Evolutionary conservation across 768 basidiomycete genomes (phyloP).

Genomic region (Termitomyces heimii): DNA sequence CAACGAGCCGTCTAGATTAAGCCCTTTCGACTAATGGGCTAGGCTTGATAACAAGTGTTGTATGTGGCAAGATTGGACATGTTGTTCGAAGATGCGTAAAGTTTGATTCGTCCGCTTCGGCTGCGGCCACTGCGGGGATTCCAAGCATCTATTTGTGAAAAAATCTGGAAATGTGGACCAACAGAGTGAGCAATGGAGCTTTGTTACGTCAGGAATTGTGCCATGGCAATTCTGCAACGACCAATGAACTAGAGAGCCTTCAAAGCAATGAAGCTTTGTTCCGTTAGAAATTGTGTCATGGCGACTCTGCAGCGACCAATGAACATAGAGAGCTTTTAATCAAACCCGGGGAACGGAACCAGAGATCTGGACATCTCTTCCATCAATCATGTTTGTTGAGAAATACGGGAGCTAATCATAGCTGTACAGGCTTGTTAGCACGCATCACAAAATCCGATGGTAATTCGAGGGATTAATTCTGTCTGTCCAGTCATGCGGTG

Average conservation of each 20-base stretch:
- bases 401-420: background rate
- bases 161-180: too few species aligned
- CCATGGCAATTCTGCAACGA: background rate
- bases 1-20: background rate
- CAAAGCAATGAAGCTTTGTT: background rate
- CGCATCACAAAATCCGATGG: too few species aligned
- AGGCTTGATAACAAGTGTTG: background rate
- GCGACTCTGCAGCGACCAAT: background rate
- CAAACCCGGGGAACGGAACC: background rate
- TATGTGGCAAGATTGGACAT: background rate
- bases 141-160: background rate
- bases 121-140: background rate
- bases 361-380: background rate
- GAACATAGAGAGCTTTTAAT: background rate
- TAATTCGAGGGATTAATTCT: background rate
- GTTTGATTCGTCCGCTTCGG: background rate
- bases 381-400: background rate
- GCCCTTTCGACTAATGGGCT: too few species aligned
- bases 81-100: background rate
- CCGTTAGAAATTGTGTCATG: background rate
- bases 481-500: background rate
- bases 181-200: background rate
- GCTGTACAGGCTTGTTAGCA: background rate
- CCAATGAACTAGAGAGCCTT: background rate
- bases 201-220: background rate